Base-by-base conservation (phyloP, 192 early-diverging fungal genomes). In the Umbelopsis sp. region DNA sequence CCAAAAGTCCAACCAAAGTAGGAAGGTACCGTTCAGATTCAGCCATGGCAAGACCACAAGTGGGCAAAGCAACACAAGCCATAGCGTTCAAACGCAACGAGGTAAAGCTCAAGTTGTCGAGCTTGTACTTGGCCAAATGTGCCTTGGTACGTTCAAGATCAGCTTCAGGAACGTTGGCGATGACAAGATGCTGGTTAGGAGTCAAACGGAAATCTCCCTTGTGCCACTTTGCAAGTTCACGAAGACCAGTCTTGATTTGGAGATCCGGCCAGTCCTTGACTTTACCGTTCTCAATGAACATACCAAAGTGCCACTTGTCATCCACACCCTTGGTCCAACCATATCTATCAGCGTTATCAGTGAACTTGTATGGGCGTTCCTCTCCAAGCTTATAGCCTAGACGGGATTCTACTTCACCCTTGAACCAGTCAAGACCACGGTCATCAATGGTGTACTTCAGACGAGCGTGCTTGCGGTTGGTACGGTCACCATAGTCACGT, bases 401-500 rank as follows among this genome's bases (percentile, higher is more conserved):
- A 32, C 93, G 90, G 52, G 77, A 74, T 81, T 96, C 95, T 26
- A 98, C 89, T 77, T 97, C 92, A 41, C 70, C 80, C 73, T 89
- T 86, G 89, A 96, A 96, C 91, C 95, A 98, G 69, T 91, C 91
- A 69, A 98, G 80, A 53, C 95, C 93, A 72, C 92, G 90, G 83
- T 96, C 95, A 74, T 98, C 97, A 72, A 98, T 94, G 41, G 97
- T 98, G 86, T 98, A 98, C 93, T 98, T 98, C 59, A 98, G 82
- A 66, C 97, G 93, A 12, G 97, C 97, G 84, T 98, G 97, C 87
- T 96, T 96, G 79, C 97, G 92, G 91, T 98, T 98, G 79, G 91
- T 91, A 69, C 97, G 91, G 85, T 97, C 95, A 72, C 97, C 97
- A 71, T 89, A 92, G 81, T 98, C 97, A 66, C 97, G 89, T 83